Conservation (phyloP, 164 flowering plant genomes). For the Pachysandra terminalis region DNA sequence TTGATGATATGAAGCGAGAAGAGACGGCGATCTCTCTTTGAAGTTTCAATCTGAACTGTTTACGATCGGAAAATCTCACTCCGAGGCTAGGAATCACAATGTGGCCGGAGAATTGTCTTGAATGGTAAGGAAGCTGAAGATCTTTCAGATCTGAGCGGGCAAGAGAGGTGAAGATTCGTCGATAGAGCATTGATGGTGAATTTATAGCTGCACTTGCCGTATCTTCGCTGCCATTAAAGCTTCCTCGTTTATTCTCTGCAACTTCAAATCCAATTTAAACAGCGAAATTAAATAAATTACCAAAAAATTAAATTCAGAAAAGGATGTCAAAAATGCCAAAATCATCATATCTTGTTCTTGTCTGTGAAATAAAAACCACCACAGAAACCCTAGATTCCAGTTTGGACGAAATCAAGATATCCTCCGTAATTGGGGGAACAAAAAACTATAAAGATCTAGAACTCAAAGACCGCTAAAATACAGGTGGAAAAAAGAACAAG, state of each 20-base stretch:
- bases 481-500: no score
- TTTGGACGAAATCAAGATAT: no score
- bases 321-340: no score
- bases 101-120: constrained; percentile 10
- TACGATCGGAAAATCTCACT: background rate
- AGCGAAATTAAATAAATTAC: no score
- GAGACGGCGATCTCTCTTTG: constrained; percentile 8
- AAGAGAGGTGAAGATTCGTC: constrained; percentile 40
- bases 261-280: background rate
- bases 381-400: no score
- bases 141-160: constrained; percentile 19
- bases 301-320: no score
- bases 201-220: background rate
- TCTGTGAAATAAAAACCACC: no score
- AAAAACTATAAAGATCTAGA: no score
- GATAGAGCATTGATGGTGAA: constrained; percentile 33
- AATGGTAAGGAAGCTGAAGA: constrained; percentile 13
- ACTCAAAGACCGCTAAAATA: no score
- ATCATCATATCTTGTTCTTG: no score
- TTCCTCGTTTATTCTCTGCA: background rate
- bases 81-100: constrained; percentile 4
- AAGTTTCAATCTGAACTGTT: constrained; percentile 6
- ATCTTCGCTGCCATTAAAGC: constrained; percentile 13
- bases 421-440: no score
- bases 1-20: no score